Percentiles rank a stretch among this genome's conserved stretches.
Evolutionary conservation across 129 eudicot species (phyloP).

Genomic region (Cynara cardunculus): DNA sequence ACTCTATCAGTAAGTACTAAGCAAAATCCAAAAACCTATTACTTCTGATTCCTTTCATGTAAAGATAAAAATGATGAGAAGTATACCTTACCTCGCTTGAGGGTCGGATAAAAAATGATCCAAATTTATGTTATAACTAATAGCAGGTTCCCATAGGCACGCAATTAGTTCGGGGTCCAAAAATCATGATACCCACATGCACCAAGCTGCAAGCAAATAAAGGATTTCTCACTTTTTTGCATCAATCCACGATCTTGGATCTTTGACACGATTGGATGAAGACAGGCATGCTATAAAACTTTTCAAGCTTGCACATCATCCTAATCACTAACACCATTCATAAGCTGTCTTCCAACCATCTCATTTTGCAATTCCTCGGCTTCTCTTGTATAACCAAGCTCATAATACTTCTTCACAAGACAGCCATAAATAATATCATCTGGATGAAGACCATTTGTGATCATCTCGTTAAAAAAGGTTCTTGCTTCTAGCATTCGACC

Average conservation of each 20-base stretch:
- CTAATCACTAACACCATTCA: constrained; percentile 28
- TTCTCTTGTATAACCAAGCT: constrained; percentile 58
- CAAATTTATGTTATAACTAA: constrained; percentile 9
- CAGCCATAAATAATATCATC: constrained; percentile 69
- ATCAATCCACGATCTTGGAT: not conserved
- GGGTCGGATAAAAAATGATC: constrained; percentile 18
- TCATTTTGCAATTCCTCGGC: constrained; percentile 57
- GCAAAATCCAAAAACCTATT: not conserved
- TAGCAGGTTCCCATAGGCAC: constrained; percentile 13
- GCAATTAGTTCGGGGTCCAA: not conserved
- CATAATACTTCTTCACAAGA: constrained; percentile 60
- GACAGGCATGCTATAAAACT: not conserved
- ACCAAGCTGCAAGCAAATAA: constrained; percentile 11
- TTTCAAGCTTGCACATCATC: constrained; percentile 26
- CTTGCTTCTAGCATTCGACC: constrained; percentile 55
- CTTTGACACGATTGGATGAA: not conserved
- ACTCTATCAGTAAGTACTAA: not conserved
- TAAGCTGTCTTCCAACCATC: constrained; percentile 48
- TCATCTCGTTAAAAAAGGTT: constrained; percentile 60
- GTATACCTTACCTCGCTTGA: constrained; percentile 17
- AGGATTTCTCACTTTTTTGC: not conserved
- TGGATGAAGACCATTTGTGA: constrained; percentile 54
- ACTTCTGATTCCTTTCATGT: not conserved
- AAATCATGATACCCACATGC: constrained; percentile 1
- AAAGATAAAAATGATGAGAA: not conserved